These are phyloP conservation scores for Pyricularia pennisetigena DNA, from an alignment of 2,329 filamentous ascomycete species.

Conservation along the genomic window DNA sequence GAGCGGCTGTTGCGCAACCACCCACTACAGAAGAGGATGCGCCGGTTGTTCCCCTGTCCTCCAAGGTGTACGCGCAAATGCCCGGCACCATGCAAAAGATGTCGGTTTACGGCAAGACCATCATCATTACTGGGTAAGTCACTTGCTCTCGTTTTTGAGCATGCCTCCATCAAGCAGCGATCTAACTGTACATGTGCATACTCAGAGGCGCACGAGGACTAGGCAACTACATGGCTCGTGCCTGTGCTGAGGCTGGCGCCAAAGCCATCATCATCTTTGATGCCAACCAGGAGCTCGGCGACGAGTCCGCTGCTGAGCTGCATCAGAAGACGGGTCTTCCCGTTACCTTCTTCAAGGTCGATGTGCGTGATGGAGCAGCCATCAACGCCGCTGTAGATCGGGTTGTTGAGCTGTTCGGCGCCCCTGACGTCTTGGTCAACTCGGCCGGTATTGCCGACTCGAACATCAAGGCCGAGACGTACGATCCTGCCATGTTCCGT, in stretches of 20 bases:
- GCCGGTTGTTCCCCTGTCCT: conserved; percentile 40
- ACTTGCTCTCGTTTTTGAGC: conserved; percentile 4
- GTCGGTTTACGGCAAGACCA: conserved; percentile 59
- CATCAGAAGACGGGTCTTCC: conserved; percentile 64
- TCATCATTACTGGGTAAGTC: conserved; percentile 60
- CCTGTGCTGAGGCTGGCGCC: conserved; percentile 65
- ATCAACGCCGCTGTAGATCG: conserved; percentile 61
- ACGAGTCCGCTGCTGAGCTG: conserved; percentile 58
- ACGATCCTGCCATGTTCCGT: conserved; percentile 68
- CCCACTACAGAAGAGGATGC: conserved; percentile 25
- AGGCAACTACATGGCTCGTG: conserved; percentile 71
- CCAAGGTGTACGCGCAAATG: conserved; percentile 43
- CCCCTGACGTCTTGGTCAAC: conserved; percentile 68
- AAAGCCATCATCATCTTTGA: conserved; percentile 68
- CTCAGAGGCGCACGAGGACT: conserved; percentile 63
- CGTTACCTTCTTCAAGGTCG: conserved; percentile 69
- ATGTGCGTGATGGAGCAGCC: conserved; percentile 61
- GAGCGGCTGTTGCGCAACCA: conserved; percentile 23
- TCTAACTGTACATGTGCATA: conserved; percentile 1
- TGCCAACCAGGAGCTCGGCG: conserved; percentile 65
- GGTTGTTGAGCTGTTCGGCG: conserved; percentile 56
- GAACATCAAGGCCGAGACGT: conserved; percentile 73
- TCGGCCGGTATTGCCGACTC: conserved; percentile 74
- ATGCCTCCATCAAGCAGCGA: neutral
- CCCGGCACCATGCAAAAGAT: conserved; percentile 60